These are phyloP conservation scores for Hemisphaericaspora subhashii DNA, from an alignment of 1,139 yeast genomes.

Conservation along the genomic window DNA sequence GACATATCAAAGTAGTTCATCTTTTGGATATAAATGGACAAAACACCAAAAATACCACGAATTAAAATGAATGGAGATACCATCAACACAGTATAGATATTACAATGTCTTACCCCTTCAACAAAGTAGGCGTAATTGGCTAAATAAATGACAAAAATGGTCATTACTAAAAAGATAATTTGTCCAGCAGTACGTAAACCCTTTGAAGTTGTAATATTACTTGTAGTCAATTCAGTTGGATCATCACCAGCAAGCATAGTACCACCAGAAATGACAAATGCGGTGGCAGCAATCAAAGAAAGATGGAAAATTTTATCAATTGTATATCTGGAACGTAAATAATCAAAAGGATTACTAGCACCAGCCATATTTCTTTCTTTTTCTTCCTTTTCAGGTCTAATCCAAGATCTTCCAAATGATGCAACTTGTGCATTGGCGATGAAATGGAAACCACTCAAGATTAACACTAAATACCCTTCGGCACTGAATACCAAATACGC, in stretches of 20 bases:
- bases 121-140: conserved; percentile 18
- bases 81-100: conserved; percentile 20
- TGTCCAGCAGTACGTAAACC: conserved; percentile 36
- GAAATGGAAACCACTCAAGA: conserved; percentile 27
- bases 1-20: conserved; percentile 32
- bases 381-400: conserved; percentile 16
- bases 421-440: conserved; percentile 27
- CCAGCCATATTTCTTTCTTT: conserved; percentile 3
- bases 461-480: conserved; percentile 39
- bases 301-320: conserved; percentile 20
- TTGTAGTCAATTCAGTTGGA: conserved; percentile 3
- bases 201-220: conserved; percentile 22
- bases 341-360: conserved; percentile 4
- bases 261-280: conserved; percentile 35
- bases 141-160: conserved; percentile 19
- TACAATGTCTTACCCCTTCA: conserved; percentile 21
- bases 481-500: conserved; percentile 40
- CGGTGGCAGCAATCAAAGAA: conserved; percentile 34
- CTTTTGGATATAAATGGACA: conserved; percentile 27
- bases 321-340: conserved; percentile 7
- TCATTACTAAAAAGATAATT: conserved; percentile 26
- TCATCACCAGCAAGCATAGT: conserved; percentile 26
- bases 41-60: conserved; percentile 36
- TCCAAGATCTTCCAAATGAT: conserved; percentile 18
- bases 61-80: conserved; percentile 31